Evolutionary conservation across 108 stramenopile species (phyloP).

Genomic region (Cyclostephanos tholiformis): DNA sequence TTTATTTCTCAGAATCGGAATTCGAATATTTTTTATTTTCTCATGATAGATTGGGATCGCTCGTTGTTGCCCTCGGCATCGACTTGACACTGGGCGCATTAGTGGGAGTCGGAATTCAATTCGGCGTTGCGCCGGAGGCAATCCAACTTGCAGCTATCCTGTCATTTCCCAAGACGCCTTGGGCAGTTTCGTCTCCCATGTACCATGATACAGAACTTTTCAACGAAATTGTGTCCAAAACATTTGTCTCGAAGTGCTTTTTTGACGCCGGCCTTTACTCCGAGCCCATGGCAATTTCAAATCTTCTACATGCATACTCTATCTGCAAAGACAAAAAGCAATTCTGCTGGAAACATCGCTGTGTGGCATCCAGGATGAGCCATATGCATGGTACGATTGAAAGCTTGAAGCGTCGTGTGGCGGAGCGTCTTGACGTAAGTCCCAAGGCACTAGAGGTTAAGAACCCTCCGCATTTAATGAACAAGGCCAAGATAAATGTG

Average conservation of each 20-base stretch:
- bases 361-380: slow-evolving; percentile 52
- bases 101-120: slow-evolving; percentile 85
- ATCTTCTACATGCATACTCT: slow-evolving; percentile 68
- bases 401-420: slow-evolving; percentile 65
- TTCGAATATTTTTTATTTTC: too few relatives aligned
- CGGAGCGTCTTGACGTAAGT: slow-evolving; percentile 52
- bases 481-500: slow-evolving; percentile 59
- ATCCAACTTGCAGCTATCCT: slow-evolving; percentile 83
- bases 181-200: slow-evolving; percentile 71
- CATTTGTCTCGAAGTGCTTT: slow-evolving; percentile 60
- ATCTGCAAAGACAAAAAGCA: slow-evolving; percentile 24
- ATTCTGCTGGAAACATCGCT: slow-evolving; percentile 52
- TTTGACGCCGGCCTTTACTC: slow-evolving; percentile 83
- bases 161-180: slow-evolving; percentile 77
- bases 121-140: slow-evolving; percentile 81
- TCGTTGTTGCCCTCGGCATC: slow-evolving; percentile 78
- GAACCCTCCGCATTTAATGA: slow-evolving; percentile 61
- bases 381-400: slow-evolving; percentile 55
- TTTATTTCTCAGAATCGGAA: too few relatives aligned
- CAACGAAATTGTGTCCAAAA: slow-evolving; percentile 54
- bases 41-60: slow-evolving; percentile 66
- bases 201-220: slow-evolving; percentile 59
- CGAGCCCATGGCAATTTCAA: slow-evolving; percentile 75
- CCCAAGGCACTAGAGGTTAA: slow-evolving; percentile 43
- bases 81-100: slow-evolving; percentile 77